Evolutionary conservation across 176 grass and related monocot species (phyloP), one percentile per base, ranked within the genome.

Genomic region (Themeda triandra): DNA sequence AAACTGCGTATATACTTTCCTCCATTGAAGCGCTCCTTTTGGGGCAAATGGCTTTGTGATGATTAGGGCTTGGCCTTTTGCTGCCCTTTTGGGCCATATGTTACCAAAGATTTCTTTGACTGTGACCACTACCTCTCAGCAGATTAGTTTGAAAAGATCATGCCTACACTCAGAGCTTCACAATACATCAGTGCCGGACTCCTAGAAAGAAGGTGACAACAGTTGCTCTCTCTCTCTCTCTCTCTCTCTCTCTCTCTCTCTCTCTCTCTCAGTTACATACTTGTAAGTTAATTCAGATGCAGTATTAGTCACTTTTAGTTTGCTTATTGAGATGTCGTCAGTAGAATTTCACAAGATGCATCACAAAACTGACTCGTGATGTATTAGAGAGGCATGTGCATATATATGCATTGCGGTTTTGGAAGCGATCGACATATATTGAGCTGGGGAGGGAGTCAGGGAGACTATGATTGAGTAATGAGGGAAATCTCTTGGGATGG

Each of bases 31-130:
- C 94, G 63, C 94, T 94, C 83, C 94, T 97, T 97, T 97, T 94
- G 75, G 89, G 81, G 92, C 87, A 87, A 92, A 91, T 97, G 78
- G 86, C 88, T 97, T 97, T 94, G 84, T 87, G 78, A 97, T 97
- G 85, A 97, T 97, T 92, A 89, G 86, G 79, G 77, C 67, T 94
- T 83, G 90, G 90, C 84, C 86, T 85, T 92, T 88, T 89, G 82
- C 86, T 82, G 30, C 76, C 86, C 89, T 97, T 97, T 97, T 90
- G 92, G 92, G 91, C 89, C 89, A 92, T 94, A 92, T 89, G 86
- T 82, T 89, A 92, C 90, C 92, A 91, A 83, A 83, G 59, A 83
- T 81, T 84, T 78, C 89, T 97, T 97, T 97, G 95, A 97, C 90
- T 94, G 88, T 74, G 80, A 90, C 78, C 70, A 75, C 88, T 79